Evolutionary conservation across 2,329 filamentous ascomycete species (phyloP), one percentile per base, ranked within the genome.

Genomic region (Xylariaceae sp.): DNA sequence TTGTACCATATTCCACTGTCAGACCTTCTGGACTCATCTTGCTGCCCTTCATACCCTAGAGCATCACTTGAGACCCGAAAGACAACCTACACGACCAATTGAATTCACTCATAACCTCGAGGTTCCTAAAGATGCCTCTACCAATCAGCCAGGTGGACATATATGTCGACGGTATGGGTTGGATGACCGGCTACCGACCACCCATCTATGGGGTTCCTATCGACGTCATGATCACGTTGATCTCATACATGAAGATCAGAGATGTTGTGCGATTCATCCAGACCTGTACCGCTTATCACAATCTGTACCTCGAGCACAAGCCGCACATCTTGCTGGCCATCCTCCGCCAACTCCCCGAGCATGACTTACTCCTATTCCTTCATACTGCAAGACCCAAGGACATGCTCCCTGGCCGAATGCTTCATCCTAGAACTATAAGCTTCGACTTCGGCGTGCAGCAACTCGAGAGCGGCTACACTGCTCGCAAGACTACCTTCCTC

Each of bases 191-290:
- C n/a, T n/a, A n/a, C n/a, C n/a, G n/a, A n/a, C n/a, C n/a, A n/a
- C 27, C 40, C 17, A 42, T 52, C 14, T 23, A 34, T 25, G 20
- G 34, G 8, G 10, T 73, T 37, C 74, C 76, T 0, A 61, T 67
- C 3, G 76, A 80, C 54, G 66, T 76, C 16, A 55, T 76, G 3
- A 58, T 77, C 10, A 69, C 74, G 17, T 70, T 78, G 20, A 74
- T 74, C 53, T 67, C 69, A 22, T 52, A 69, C 16, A 61, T 78
- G 40, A 67, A 73, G 44, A 47, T 75, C 1, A 53, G 60, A 2
- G 68, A 68, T 20, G 63, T 73, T 27, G 67, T 66, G 41, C 63
- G 62, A 23, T 62, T 73, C 23, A 68, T 62, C n/a, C 53, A 59
- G 12, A 55, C 62, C 3, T 72, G 66, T 50, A 66, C 62, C 22